Conservation (phyloP, 108 stramenopile genomes). For the Bacterosira constricta region DNA sequence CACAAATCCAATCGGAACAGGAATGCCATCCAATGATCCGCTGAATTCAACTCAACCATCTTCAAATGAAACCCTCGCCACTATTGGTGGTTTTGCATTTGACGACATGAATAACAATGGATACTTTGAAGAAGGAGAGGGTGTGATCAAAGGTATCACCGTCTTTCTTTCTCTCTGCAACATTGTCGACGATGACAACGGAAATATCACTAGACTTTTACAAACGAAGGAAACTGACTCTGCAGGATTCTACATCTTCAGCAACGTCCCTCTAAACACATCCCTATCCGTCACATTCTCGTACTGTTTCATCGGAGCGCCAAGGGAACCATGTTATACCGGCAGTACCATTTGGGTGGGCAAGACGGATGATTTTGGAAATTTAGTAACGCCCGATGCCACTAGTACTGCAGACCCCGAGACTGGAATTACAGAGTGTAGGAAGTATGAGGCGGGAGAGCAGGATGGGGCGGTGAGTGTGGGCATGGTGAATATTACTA, state of each 20-base stretch:
- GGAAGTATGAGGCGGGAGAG: slow-evolving; percentile 6
- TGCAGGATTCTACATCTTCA: slow-evolving; percentile 21
- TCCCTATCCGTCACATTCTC: too few species aligned
- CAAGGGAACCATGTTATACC: slow-evolving; percentile 6
- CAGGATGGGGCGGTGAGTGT: too few species aligned
- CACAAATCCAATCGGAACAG: too few species aligned
- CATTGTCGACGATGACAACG: slow-evolving; percentile 35
- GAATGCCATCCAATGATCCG: too few species aligned
- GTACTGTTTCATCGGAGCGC: slow-evolving; percentile 21
- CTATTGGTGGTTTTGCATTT: slow-evolving; percentile 22
- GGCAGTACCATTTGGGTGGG: slow-evolving; percentile 5
- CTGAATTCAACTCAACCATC: too few species aligned
- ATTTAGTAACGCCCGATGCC: slow-evolving; percentile 14
- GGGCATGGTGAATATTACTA: not conserved
- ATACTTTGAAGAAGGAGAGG: slow-evolving; percentile 16
- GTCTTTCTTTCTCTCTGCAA: slow-evolving; percentile 23
- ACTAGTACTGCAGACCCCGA: slow-evolving; percentile 26
- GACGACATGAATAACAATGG: slow-evolving; percentile 11
- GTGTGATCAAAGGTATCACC: slow-evolving; percentile 12
- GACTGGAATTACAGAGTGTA: slow-evolving; percentile 19
- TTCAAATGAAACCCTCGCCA: too few species aligned
- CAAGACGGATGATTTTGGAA: slow-evolving; percentile 20
- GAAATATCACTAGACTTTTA: slow-evolving; percentile 6
- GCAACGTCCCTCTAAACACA: slow-evolving; percentile 18
- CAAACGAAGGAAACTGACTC: slow-evolving; percentile 34